Conservation (phyloP, 345 rosid species). For the Lepidium didymum region DNA sequence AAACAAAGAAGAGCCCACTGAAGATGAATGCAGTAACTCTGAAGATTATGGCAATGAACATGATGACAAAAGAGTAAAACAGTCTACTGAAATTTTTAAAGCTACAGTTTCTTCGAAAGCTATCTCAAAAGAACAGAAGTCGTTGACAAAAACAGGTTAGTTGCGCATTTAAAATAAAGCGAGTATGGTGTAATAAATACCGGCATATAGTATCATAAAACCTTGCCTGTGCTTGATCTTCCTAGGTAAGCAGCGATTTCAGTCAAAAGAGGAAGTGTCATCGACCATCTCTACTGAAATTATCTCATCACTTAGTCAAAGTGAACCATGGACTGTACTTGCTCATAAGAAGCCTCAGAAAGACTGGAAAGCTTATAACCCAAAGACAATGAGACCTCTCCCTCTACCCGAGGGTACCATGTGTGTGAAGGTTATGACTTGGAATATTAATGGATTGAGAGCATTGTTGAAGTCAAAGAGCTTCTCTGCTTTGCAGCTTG, state of each 20-base stretch:
- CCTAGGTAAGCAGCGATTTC: conserved; percentile 29
- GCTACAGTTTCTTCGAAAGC: conserved; percentile 7
- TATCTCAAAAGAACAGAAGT: conserved; percentile 25
- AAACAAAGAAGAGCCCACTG: conserved; percentile 21
- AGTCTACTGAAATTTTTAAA: conserved; percentile 10
- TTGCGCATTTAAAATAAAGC: conserved; percentile 24
- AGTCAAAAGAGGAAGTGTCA: conserved; percentile 28
- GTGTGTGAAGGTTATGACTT: conserved; percentile 66
- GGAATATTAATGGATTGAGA: conserved; percentile 95
- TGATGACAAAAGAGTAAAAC: conserved; percentile 37
- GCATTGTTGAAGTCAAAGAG: conserved; percentile 66
- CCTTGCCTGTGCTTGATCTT: conserved; percentile 17
- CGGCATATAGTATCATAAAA: neutral
- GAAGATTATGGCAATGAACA: conserved; percentile 30
- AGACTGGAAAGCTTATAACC: conserved; percentile 77
- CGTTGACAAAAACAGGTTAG: conserved; percentile 31
- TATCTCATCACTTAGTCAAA: conserved; percentile 18
- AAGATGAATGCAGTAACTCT: conserved; percentile 21
- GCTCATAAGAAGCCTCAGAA: conserved; percentile 93
- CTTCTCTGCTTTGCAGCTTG: conserved; percentile 74
- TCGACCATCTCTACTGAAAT: conserved; percentile 19
- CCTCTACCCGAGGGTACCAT: conserved; percentile 41
- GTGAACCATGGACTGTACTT: conserved; percentile 84
- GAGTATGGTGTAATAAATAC: neutral
- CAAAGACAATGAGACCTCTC: conserved; percentile 68